Evolutionary conservation across 2,329 filamentous ascomycete species (phyloP), one percentile per base, ranked within the genome.

Genomic region (Colletotrichum liaoningense): DNA sequence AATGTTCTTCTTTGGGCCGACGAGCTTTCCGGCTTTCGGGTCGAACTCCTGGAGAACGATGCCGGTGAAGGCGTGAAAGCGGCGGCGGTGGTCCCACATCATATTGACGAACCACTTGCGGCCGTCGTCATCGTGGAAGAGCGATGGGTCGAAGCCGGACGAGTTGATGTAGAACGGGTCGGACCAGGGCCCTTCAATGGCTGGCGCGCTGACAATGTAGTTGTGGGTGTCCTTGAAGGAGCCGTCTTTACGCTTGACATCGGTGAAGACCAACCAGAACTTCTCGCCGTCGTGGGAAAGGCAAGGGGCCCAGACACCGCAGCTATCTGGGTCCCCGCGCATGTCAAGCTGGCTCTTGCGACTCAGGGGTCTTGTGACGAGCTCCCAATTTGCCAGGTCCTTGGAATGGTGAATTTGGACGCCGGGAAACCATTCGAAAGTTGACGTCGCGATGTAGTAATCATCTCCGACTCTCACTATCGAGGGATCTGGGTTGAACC

Each of bases 161-260:
- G 88, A 89, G 77, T 91, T 92, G 77, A 86, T 83, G 76, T 89
- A 89, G 7, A 89, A 78, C 0, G 90, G 89, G 63, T 92, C 90
- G 0, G 88, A 90, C 90, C 90, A 92, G 0, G 90, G 89, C 0
- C 90, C 90, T 49, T 88, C 85, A 66, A 92, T 88, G 5, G 81
- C 76, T 0, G 85, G 81, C 1, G 88, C 85, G 42, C 78, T 87
- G 66, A 92, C 87, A 71, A 92, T 91, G 78, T 92, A 92, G 77
- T 92, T 92, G 75, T 88, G 90, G 1, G 88, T 86, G 76, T 92
- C 90, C 79, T 91, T 91, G 85, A 91, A 92, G 2, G 87, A 89
- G 14, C 90, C 91, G 76, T 92, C 91, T 78, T 92, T 92, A 75
- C 90, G 89, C 81, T 92, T 92, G 19, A 92, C 90, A 76, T 92